Evolutionary conservation across 2,329 filamentous ascomycete species (phyloP), one percentile per base, ranked within the genome.

Genomic region (Xylariaceae sp.): DNA sequence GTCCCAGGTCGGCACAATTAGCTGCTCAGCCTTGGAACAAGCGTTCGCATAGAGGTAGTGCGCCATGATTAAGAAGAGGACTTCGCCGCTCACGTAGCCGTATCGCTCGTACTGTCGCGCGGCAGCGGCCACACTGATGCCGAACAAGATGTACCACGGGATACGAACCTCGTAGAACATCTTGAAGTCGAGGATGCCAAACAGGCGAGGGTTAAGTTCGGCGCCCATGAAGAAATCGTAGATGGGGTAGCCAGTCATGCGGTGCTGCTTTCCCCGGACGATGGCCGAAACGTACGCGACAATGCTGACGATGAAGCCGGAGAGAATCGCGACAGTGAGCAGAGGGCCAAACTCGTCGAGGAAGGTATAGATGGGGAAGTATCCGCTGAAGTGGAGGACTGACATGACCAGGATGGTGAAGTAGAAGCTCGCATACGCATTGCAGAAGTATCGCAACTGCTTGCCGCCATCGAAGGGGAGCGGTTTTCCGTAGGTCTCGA

Each of bases 181-280:
- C 71, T 94, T 94, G 70, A 94, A 88, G 65, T 94, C 88, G 38
- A 94, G 69, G 51, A 88, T 84, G 19, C 83, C 84, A 58, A 88
- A 90, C 71, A 96, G 78, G 46, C 88, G 77, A 1, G 88, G 88
- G 68, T 94, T 94, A 41, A 94, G 71, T 67, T 94, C 88, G 4
- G 87, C 85, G 28, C 88, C 88, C 78, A 94, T 89, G 71, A 94
- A 94, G 69, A 94, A 94, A 65, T 94, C 88, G 59, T 94, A 94
- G 59, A 94, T 74, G 24, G 75, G 77, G 55, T 83, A 77, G 15
- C 87, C 88, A 5, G 88, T 94, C 88, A 97, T 96, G 48, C 90
- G 85, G 64, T 97, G 88, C 59, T 92, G 76, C 34, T 81, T 82
- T 40, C 89, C 89, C 43, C 92, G 83, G 47, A 70, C 70, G 41